Percentiles rank a stretch among this genome's conserved stretches.
These are phyloP conservation scores for Globisporangium viniferum DNA, from an alignment of 352 stramenopile genomes.

Conservation along the genomic window DNA sequence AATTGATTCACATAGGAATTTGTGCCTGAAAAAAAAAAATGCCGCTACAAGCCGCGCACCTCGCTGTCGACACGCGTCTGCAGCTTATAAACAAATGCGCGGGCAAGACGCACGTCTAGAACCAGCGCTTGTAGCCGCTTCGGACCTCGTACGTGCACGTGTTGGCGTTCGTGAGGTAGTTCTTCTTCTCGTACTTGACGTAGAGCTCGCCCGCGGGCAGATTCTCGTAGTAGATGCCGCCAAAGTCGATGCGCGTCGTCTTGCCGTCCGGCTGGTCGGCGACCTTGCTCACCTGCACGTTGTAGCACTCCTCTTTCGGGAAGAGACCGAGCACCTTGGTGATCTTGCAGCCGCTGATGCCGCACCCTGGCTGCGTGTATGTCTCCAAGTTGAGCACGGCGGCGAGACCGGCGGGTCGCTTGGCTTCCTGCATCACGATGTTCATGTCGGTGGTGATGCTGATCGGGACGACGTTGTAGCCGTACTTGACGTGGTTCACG, in stretches of 20 bases:
- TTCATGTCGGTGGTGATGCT: conserved; percentile 30
- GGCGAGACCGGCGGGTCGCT: conserved; percentile 28
- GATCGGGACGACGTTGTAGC: conserved; percentile 42
- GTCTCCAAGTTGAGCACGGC: conserved; percentile 42
- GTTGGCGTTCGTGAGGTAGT: conserved; percentile 40
- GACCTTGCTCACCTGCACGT: conserved; percentile 27
- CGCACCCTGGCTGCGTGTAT: conserved; percentile 47
- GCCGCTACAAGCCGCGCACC: background rate
- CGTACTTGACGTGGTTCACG: conserved; percentile 50
- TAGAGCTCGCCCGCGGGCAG: conserved; percentile 52
- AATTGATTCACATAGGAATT: background rate
- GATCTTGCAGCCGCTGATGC: conserved; percentile 37
- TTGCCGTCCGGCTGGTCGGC: conserved; percentile 36
- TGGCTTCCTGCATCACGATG: conserved; percentile 39
- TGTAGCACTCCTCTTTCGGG: conserved; percentile 45
- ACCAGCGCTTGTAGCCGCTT: conserved; percentile 56
- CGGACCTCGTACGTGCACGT: conserved; percentile 50
- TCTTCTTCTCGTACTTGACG: conserved; percentile 50
- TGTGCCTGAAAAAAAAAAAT: background rate
- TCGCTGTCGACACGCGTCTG: background rate
- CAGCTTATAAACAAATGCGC: background rate
- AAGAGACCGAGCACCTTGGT: conserved; percentile 33
- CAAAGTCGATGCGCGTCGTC: conserved; percentile 42
- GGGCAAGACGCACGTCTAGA: conserved; percentile 16
- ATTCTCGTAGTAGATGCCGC: conserved; percentile 57